Evolutionary conservation across 495 filamentous ascomycete species (phyloP).

Genomic region (Trichoderma erinaceum): DNA sequence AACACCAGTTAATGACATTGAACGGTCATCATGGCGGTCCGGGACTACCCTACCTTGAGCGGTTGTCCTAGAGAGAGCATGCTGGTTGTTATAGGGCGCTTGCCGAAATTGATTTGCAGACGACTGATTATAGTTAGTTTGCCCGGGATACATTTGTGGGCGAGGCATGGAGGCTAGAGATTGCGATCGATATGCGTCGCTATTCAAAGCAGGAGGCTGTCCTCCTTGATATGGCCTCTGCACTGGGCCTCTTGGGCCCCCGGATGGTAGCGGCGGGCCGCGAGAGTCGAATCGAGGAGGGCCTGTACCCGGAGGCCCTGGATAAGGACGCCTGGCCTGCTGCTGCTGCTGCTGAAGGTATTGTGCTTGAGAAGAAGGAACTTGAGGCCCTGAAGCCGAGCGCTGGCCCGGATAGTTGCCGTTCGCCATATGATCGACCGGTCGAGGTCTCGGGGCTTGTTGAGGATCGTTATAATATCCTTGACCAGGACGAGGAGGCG

Average conservation of each 20-base stretch:
- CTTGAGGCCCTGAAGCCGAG: constrained; percentile 38
- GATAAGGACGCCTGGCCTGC: constrained; percentile 44
- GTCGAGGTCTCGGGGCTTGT: constrained; percentile 30
- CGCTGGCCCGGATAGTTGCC: constrained; percentile 53
- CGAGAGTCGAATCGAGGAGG: constrained; percentile 33
- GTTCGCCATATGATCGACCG: constrained; percentile 40
- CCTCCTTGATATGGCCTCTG: constrained; percentile 50
- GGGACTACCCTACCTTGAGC: constrained; percentile 86
- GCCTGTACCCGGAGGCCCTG: constrained; percentile 36
- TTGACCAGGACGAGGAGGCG: constrained; percentile 55
- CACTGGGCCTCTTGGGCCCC: constrained; percentile 50
- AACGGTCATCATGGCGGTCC: constrained; percentile 82
- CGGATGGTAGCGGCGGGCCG: constrained; percentile 45
- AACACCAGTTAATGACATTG: constrained; percentile 84
- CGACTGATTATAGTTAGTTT: constrained; percentile 58
- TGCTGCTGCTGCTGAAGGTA: constrained; percentile 33
- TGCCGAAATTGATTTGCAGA: constrained; percentile 71
- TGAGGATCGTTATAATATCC: constrained; percentile 22
- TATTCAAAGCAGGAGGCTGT: constrained; percentile 66
- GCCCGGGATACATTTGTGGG: constrained; percentile 60
- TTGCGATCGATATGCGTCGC: constrained; percentile 79
- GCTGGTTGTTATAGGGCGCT: constrained; percentile 54
- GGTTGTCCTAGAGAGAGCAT: constrained; percentile 57
- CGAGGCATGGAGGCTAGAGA: constrained; percentile 76
- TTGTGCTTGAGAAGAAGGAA: constrained; percentile 32